A percentile compares a stretch with the other conserved stretches of the same genome.
Conservation (phyloP, 352 stramenopile genomes). For the Phytophthora pseudosyringae region DNA sequence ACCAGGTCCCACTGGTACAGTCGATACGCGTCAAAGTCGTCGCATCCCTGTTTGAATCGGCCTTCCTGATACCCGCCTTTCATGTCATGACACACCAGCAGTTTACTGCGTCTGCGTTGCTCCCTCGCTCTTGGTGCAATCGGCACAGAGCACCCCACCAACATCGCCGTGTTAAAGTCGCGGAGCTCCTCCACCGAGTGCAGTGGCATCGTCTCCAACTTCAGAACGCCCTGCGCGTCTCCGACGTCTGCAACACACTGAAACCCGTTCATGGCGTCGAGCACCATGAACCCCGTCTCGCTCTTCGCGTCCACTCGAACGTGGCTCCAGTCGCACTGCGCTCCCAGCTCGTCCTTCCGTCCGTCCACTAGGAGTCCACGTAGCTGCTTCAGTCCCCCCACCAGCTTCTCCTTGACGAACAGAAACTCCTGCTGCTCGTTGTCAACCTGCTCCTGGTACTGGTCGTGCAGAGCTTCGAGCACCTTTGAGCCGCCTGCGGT, state of each 20-base stretch:
- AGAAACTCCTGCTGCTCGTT: slow-evolving; percentile 32
- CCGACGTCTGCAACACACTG: slow-evolving; percentile 9
- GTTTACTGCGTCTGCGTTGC: slow-evolving; percentile 44
- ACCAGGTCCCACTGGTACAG: slow-evolving; percentile 67
- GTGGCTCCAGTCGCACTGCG: slow-evolving; percentile 23
- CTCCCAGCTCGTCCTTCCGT: slow-evolving; percentile 6
- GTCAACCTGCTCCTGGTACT: slow-evolving; percentile 1
- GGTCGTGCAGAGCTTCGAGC: slow-evolving; percentile 23
- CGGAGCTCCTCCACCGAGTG: slow-evolving; percentile 40
- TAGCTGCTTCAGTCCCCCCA: slow-evolving; percentile 27
- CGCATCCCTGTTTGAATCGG: slow-evolving; percentile 46
- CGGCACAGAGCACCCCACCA: slow-evolving; percentile 27
- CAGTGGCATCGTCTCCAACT: slow-evolving; percentile 40
- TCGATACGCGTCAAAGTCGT: slow-evolving; percentile 45
- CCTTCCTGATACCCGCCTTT: slow-evolving; percentile 53
- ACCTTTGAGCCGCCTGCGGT: slow-evolving; percentile 38
- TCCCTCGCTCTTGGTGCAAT: slow-evolving; percentile 34
- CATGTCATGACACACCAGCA: slow-evolving; percentile 70
- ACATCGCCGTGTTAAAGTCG: slow-evolving; percentile 22
- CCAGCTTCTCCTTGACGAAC: slow-evolving; percentile 28
- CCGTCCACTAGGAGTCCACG: slow-evolving; percentile 28
- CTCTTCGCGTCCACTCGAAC: slow-evolving; percentile 35
- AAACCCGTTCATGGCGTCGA: slow-evolving; percentile 32
- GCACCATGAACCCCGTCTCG: slow-evolving; percentile 39
- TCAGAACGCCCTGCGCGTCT: background rate